Conservation (phyloP, 139 green algal species). For the Chlamydomonas schloesseri region DNA sequence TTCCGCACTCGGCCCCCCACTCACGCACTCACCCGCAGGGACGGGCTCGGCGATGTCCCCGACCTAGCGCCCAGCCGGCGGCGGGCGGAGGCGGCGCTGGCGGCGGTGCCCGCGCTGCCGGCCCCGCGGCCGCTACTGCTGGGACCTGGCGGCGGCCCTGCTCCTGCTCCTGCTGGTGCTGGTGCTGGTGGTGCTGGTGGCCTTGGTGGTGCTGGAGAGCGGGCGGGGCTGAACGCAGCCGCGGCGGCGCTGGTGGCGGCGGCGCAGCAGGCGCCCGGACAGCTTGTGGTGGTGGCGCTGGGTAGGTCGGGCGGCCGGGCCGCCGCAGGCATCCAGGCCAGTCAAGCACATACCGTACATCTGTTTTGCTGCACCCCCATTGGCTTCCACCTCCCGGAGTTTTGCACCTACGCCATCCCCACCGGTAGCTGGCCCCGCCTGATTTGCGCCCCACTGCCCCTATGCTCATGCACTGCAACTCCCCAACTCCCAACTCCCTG, state of each 20-base stretch:
- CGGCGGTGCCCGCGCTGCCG: not conserved
- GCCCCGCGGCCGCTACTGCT: not conserved
- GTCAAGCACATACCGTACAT: too few relatives aligned
- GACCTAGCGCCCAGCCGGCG: not conserved
- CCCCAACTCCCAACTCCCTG: too few relatives aligned
- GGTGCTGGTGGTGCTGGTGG: not conserved
- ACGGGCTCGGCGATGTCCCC: conserved; percentile 22
- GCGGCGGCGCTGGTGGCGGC: conserved; percentile 20
- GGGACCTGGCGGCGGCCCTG: not conserved
- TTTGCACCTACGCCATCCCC: too few relatives aligned
- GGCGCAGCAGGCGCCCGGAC: not conserved
- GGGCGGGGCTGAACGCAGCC: not conserved
- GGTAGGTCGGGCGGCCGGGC: conserved; percentile 14
- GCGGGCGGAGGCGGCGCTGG: not conserved
- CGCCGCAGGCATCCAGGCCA: too few relatives aligned
- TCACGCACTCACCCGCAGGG: too few relatives aligned
- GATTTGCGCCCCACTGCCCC: too few relatives aligned
- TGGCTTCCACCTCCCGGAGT: too few relatives aligned
- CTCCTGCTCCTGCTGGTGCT: not conserved
- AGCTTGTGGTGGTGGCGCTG: conserved; percentile 8
- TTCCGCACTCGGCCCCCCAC: too few relatives aligned
- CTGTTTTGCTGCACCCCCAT: too few relatives aligned
- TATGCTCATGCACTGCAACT: too few relatives aligned
- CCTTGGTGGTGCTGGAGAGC: not conserved
- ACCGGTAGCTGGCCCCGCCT: too few relatives aligned